Evolutionary conservation across 148 eudicot genomes (phyloP).

Genomic region (Suaeda aralocaspica): DNA sequence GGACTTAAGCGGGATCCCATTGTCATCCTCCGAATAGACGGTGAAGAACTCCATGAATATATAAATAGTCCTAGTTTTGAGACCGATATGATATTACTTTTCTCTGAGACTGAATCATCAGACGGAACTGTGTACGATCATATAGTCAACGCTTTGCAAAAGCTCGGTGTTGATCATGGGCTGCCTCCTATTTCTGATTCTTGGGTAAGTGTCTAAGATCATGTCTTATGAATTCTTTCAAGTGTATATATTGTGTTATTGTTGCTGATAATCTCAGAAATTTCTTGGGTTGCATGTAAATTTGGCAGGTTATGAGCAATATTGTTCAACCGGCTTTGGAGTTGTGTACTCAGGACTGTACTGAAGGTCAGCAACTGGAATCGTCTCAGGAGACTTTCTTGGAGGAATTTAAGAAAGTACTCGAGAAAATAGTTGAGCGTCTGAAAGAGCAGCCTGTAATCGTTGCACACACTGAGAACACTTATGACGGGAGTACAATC

Average conservation of each 20-base stretch:
- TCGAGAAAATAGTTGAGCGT: constrained; percentile 47
- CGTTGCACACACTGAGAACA: constrained; percentile 87
- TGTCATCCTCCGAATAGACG: constrained; percentile 86
- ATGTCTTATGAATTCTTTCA: background rate
- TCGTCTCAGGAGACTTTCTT: constrained; percentile 54
- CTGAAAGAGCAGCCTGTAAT: constrained; percentile 87
- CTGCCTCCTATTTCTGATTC: constrained; percentile 81
- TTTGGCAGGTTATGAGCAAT: constrained; percentile 58
- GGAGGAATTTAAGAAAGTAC: constrained; percentile 51
- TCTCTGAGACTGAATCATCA: constrained; percentile 46
- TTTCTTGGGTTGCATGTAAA: background rate
- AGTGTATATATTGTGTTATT: background rate
- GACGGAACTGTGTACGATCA: constrained; percentile 41
- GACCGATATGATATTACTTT: constrained; percentile 46
- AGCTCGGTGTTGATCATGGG: constrained; percentile 79
- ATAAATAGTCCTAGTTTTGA: constrained; percentile 52
- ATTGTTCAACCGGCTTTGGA: constrained; percentile 60
- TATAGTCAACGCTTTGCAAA: constrained; percentile 61
- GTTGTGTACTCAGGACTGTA: constrained; percentile 19
- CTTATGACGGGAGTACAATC: constrained; percentile 74
- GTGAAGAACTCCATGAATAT: constrained; percentile 71
- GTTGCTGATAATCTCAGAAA: background rate
- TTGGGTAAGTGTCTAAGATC: constrained; percentile 49
- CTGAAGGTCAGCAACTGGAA: constrained; percentile 27
- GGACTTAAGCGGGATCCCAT: constrained; percentile 87